Base-by-base conservation (phyloP, 2,329 filamentous ascomycete species). In the Colletotrichum tabaci region DNA sequence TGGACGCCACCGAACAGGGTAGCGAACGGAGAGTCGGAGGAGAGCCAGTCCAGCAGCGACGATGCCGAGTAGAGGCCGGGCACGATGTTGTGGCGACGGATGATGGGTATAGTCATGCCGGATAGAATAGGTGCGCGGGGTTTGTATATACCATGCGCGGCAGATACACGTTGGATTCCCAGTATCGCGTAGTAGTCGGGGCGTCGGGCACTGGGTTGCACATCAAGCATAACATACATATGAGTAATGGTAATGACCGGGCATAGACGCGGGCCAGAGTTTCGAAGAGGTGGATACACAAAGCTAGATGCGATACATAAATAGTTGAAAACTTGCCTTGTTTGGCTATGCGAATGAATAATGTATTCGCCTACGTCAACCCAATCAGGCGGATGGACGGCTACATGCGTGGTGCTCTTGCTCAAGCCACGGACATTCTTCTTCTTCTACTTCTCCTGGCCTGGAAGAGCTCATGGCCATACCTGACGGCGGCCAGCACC, bases 401-500 rank as follows among this genome's bases (percentile, higher is more conserved):
- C 35, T 38, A 38, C 35, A 9, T 10, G 35, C 35, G 9, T 47
- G 4, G 15, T 47, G 16, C 44, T 3, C n/a, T 47, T 52, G 15
- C 21, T 52, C 21, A 52, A 26, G 49, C 21, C 49, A n/a, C 44
- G 15, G 44, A n/a, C 2, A 16, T n/a, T 46, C 21, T 47, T n/a
- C 21, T 52, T 46, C 21, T 47, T n/a, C 21, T 52, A 16, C 49
- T 30, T 30, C n/a, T 52, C 18, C 47, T 40, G 13, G 12, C n/a
- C 21, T 55, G 64, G 16, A 62, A 55, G 23, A 52, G 23, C 40
- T 87, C 85, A 46, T 88, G 85, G 13, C 86, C 67, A 68, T 81
- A 86, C 38, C 87, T 78, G 5, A 84, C 69, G 3, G 82, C 70
- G 12, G 85, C 84, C 3, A 87, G 74, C 0, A 75, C 12, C 2